Percentiles rank a stretch among this genome's conserved stretches.
phyloP scores from a whole-genome alignment of 2,329 filamentous ascomycete genomes.

The Fusarium citri region DNA sequence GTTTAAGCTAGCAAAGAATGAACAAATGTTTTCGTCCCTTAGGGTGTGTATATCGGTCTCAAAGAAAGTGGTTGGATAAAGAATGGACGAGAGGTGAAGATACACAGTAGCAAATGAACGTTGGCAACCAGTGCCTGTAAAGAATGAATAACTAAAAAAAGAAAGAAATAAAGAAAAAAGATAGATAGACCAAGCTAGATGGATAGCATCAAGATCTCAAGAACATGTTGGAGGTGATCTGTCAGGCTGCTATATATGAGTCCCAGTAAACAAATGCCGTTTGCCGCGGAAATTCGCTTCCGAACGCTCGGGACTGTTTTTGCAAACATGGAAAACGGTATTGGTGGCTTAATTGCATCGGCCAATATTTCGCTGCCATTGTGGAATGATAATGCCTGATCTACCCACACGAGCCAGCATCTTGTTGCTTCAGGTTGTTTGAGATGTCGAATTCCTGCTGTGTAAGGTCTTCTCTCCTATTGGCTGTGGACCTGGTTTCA shows the following conservation, averaged over 20 bases:
- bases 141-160: slow-evolving; percentile 20
- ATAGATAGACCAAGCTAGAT: slow-evolving; percentile 27
- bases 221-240: neutral
- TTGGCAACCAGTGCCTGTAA: slow-evolving; percentile 37
- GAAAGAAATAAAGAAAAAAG: slow-evolving; percentile 1
- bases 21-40: too few species aligned
- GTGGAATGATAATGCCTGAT: neutral
- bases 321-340: slow-evolving; percentile 18
- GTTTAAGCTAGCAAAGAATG: too few species aligned
- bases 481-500: slow-evolving; percentile 32
- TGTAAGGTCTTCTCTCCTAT: slow-evolving; percentile 25
- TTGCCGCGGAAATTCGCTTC: slow-evolving; percentile 13
- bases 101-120: slow-evolving; percentile 24
- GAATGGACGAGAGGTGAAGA: slow-evolving; percentile 6
- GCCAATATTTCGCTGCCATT: slow-evolving; percentile 27
- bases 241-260: slow-evolving; percentile 14
- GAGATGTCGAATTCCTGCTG: slow-evolving; percentile 5
- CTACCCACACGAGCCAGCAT: slow-evolving; percentile 1
- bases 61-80: neutral
- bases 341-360: slow-evolving; percentile 29
- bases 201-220: slow-evolving; percentile 3
- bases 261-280: neutral
- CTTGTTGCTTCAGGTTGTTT: slow-evolving; percentile 12
- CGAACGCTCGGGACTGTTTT: slow-evolving; percentile 22
- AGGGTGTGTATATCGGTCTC: slow-evolving; percentile 6